These are phyloP conservation scores for Umbelopsis ramanniana DNA, from an alignment of 192 early-diverging fungal species.

Conservation along the genomic window DNA sequence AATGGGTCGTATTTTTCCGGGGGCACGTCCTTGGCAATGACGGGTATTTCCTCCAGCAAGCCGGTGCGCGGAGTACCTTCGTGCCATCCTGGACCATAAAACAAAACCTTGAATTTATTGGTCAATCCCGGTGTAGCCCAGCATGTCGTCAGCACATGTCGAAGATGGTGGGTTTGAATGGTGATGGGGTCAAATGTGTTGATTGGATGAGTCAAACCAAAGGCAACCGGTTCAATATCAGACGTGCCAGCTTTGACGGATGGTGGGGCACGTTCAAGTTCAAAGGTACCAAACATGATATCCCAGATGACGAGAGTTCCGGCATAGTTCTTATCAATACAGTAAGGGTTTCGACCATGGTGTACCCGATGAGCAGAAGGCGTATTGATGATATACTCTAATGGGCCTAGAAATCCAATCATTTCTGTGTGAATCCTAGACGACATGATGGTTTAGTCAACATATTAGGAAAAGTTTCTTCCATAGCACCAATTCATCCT, in stretches of 20 bases:
- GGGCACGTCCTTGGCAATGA: slow-evolving; percentile 46
- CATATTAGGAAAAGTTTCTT: not conserved
- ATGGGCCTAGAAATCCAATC: slow-evolving; percentile 52
- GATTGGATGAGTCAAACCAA: slow-evolving; percentile 62
- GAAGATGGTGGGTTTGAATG: slow-evolving; percentile 59
- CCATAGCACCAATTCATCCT: not conserved
- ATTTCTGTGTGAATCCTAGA: slow-evolving; percentile 55
- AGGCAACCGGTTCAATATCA: slow-evolving; percentile 55
- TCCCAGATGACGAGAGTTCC: slow-evolving; percentile 69
- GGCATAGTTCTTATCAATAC: slow-evolving; percentile 68
- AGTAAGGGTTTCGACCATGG: slow-evolving; percentile 66
- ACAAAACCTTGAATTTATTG: slow-evolving; percentile 53
- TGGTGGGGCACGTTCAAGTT: slow-evolving; percentile 46
- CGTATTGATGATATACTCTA: slow-evolving; percentile 68
- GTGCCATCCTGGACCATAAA: slow-evolving; percentile 63
- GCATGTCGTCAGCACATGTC: slow-evolving; percentile 49
- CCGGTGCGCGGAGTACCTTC: slow-evolving; percentile 49
- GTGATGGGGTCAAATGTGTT: slow-evolving; percentile 61
- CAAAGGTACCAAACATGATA: slow-evolving; percentile 63
- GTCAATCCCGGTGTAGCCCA: slow-evolving; percentile 43
- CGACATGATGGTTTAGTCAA: not conserved
- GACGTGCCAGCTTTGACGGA: slow-evolving; percentile 25
- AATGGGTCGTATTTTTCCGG: slow-evolving; percentile 50
- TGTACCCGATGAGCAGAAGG: slow-evolving; percentile 64
- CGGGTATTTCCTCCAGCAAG: slow-evolving; percentile 47